A percentile compares a stretch with the other conserved stretches of the same genome.
Conservation (phyloP, 768 basidiomycete species). For the Agaricus bisporus region DNA sequence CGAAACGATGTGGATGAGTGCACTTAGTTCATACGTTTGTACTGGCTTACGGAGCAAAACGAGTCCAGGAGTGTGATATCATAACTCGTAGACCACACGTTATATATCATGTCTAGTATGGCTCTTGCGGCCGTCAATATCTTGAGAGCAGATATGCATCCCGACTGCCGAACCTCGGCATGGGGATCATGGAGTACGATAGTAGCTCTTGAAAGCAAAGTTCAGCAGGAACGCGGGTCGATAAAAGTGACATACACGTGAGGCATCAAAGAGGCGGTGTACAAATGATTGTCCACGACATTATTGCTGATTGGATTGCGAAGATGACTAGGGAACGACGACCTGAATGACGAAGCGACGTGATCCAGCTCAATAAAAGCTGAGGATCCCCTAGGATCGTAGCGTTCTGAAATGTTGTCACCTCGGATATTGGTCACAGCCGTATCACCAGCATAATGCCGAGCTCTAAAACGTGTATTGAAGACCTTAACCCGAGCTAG, state of each 20-base stretch:
- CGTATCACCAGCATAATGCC: slow-evolving; percentile 54
- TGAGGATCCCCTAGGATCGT: slow-evolving; percentile 54
- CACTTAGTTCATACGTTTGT: neutral
- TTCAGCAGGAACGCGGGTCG: slow-evolving; percentile 2
- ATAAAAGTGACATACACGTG: slow-evolving; percentile 26
- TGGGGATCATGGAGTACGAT: slow-evolving; percentile 77
- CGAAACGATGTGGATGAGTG: too few species aligned
- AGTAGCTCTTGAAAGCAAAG: slow-evolving; percentile 38
- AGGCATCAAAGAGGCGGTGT: slow-evolving; percentile 38
- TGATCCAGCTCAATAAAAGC: slow-evolving; percentile 62
- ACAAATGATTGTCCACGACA: slow-evolving; percentile 55
- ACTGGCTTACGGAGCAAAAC: slow-evolving; percentile 56
- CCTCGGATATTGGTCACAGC: slow-evolving; percentile 34
- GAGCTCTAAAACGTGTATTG: slow-evolving; percentile 59
- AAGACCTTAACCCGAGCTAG: slow-evolving; percentile 52
- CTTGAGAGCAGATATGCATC: slow-evolving; percentile 64
- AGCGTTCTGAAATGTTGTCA: slow-evolving; percentile 35
- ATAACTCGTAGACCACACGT: slow-evolving; percentile 62
- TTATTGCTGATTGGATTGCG: slow-evolving; percentile 50
- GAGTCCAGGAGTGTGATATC: slow-evolving; percentile 65
- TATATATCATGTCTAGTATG: slow-evolving; percentile 62
- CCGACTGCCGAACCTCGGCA: slow-evolving; percentile 48
- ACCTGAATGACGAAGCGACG: slow-evolving; percentile 47
- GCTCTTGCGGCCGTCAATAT: slow-evolving; percentile 62
- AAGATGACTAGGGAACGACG: slow-evolving; percentile 52